Evolutionary conservation across 306 rosid genomes (phyloP).

Genomic region (Mimosa bimucronata): DNA sequence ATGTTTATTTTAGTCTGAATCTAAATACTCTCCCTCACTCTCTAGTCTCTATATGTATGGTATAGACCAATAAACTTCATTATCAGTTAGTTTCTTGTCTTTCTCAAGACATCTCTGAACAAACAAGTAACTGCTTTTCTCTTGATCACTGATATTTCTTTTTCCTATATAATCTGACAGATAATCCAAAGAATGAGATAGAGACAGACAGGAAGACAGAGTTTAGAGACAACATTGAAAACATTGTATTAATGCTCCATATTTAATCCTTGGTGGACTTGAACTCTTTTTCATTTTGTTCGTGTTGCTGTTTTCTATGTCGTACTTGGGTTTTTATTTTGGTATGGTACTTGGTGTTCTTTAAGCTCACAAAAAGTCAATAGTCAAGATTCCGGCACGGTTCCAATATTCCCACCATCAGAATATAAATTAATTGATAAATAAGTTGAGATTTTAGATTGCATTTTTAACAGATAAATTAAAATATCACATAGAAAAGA

Average conservation of each 20-base stretch:
- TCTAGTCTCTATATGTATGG: not conserved
- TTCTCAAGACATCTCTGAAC: not conserved
- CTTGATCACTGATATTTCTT: not conserved
- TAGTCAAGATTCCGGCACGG: not conserved
- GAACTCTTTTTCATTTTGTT: not conserved
- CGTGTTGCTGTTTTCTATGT: not conserved
- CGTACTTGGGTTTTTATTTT: too few relatives aligned
- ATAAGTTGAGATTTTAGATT: too few relatives aligned
- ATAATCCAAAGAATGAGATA: not conserved
- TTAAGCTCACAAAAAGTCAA: not conserved
- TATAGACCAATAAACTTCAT: not conserved
- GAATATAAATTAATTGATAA: too few relatives aligned
- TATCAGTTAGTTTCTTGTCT: not conserved
- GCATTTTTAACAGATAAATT: too few relatives aligned
- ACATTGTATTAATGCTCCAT: not conserved
- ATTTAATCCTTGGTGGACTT: not conserved
- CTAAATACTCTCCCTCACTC: not conserved
- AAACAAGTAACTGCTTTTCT: not conserved
- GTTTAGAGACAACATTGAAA: not conserved
- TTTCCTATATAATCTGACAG: not conserved
- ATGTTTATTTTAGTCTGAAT: not conserved
- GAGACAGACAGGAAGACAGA: not conserved
- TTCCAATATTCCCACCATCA: not conserved
- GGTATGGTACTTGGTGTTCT: not conserved
- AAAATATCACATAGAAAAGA: not conserved